Conservation (phyloP, 805 yeast genomes). For the Yamadazyma ubonensis region DNA sequence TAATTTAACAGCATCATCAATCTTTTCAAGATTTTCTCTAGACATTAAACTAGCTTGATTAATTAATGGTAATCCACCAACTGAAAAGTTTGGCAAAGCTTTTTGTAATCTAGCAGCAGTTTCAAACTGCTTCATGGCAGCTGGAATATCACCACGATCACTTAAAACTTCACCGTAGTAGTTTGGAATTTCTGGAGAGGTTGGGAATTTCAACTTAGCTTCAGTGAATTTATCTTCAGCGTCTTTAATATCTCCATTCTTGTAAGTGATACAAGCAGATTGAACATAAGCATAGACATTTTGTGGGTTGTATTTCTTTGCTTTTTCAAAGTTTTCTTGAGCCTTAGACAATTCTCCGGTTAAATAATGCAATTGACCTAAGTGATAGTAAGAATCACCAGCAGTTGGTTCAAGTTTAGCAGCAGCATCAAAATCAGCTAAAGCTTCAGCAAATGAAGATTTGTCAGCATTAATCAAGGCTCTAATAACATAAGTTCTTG, state of each 20-base stretch:
- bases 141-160: constrained; percentile 69
- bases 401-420: constrained; percentile 62
- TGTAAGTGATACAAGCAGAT: constrained; percentile 87
- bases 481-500: constrained; percentile 77
- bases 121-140: constrained; percentile 82
- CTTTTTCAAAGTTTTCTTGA: constrained; percentile 67
- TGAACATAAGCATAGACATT: constrained; percentile 88
- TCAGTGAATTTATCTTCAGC: constrained; percentile 67
- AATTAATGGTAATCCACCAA: constrained; percentile 86
- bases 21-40: constrained; percentile 48
- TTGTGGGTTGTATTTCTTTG: constrained; percentile 68
- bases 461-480: constrained; percentile 83
- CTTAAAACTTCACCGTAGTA: constrained; percentile 92
- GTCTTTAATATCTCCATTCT: constrained; percentile 59
- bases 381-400: constrained; percentile 88
- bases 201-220: constrained; percentile 74
- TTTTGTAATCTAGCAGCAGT: constrained; percentile 81
- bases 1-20: constrained; percentile 58
- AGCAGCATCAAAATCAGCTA: constrained; percentile 69
- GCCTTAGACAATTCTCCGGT: constrained; percentile 75
- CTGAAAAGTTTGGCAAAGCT: constrained; percentile 62
- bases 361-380: constrained; percentile 87
- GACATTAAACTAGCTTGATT: constrained; percentile 80
- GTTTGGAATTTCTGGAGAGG: constrained; percentile 89
- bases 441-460: constrained; percentile 58